Base-by-base conservation (phyloP, 108 stramenopile species). In the Nitzschia putrida region DNA sequence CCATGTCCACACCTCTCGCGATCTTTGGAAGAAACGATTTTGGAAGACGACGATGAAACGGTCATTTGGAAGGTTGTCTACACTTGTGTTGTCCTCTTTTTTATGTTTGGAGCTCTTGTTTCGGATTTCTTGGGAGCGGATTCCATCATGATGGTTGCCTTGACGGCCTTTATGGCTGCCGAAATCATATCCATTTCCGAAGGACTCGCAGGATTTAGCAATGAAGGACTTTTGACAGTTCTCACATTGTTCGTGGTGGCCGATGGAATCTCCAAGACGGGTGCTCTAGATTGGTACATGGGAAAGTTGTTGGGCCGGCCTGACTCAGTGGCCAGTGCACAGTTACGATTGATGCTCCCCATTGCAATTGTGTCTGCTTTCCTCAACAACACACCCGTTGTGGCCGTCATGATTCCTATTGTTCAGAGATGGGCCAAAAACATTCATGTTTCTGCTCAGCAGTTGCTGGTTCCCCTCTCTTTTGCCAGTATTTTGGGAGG, bases 401-500 rank as follows among this genome's bases (percentile, higher is more conserved):
- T 92, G 0, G 88, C 83, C n/a, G 87, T 96, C 22, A 93, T 93
- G 92, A 91, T 96, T 20, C 95, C 95, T 5, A 89, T 96, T 49
- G 83, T 89, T 29, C 88, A 85, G 43, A 74, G 80, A 34, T 96
- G 95, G 95, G 78, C 73, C 5, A 83, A 84, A 49, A 85, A 76
- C 57, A 80, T 85, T n/a, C 56, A 83, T 13, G 69, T 85, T 24
- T 66, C 73, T 16, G 56, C 76, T 10, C 79, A 86, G 18, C 95
- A 96, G 70, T 80, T 92, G 14, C 57, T 96, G 61, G 81, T 93
- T 58, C 95, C 92, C 0, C 79, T 93, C 12, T 86, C 84, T 8
- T 96, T 86, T 75, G 89, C 87, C 21, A 86, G 77, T 69, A 96
- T 96, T 73, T 70, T 93, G 38, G 95, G 95, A 21, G 92, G 95